These are phyloP conservation scores for Iberis pinnata DNA, from an alignment of 345 rosid genomes.

Conservation along the genomic window DNA sequence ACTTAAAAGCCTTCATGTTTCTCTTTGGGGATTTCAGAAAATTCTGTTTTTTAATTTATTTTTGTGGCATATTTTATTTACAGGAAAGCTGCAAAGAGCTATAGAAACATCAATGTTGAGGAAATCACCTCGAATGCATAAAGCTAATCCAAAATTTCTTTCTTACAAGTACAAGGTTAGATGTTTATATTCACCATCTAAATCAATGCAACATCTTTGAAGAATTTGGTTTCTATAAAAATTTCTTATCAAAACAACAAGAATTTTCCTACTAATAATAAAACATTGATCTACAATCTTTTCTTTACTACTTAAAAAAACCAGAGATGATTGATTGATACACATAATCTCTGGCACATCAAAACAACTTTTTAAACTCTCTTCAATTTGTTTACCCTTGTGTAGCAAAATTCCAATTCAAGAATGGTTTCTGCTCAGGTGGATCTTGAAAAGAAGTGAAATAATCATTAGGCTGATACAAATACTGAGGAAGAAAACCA, in stretches of 20 bases:
- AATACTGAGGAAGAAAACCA: slow-evolving; percentile 40
- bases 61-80: background rate
- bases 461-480: slow-evolving; percentile 36
- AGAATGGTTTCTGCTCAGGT: slow-evolving; percentile 30
- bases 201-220: slow-evolving; percentile 15
- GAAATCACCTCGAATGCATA: slow-evolving; percentile 14
- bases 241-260: slow-evolving; percentile 14
- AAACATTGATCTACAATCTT: slow-evolving; percentile 22
- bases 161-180: slow-evolving; percentile 8
- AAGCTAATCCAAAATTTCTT: background rate
- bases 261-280: slow-evolving; percentile 19
- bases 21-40: slow-evolving; percentile 4
- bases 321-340: slow-evolving; percentile 5
- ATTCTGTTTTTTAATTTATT: background rate
- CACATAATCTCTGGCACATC: slow-evolving; percentile 8
- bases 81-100: slow-evolving; percentile 31
- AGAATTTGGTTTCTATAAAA: slow-evolving; percentile 13
- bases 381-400: slow-evolving; percentile 15
- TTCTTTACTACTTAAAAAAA: slow-evolving; percentile 16
- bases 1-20: slow-evolving; percentile 3
- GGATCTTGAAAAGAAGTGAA: slow-evolving; percentile 26
- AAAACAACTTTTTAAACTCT: background rate
- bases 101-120: slow-evolving; percentile 8
- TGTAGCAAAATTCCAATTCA: slow-evolving; percentile 28
- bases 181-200: slow-evolving; percentile 1